Base-by-base conservation (phyloP, 2,329 filamentous ascomycete genomes). In the Fusarium dimerum region DNA sequence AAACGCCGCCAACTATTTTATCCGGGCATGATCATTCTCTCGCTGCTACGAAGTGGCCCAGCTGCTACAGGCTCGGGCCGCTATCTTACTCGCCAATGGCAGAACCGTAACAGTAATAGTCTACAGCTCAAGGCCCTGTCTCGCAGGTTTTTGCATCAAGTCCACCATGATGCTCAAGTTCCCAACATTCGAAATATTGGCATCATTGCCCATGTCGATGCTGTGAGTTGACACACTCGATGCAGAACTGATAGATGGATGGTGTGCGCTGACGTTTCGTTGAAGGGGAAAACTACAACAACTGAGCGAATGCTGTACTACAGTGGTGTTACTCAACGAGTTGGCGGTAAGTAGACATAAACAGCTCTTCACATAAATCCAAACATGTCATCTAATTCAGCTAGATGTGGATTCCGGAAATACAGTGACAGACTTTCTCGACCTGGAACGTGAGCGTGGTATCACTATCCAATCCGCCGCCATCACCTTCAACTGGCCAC, bases 301-400 rank as follows among this genome's bases (percentile, higher is more conserved):
- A 97, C 94, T 4, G 94, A 99, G 84, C 92, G 94, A 52, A 97
- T 97, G 93, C 88, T 99, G 66, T 97, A 92, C 69, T 96, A 97
- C 67, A 95, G 91, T 69, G 93, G 94, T 45, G 86, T 92, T 56
- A 96, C 92, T 10, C 82, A 90, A 60, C 82, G 92, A 71, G 85
- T 97, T 66, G 94, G 94, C 75, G 81, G 81, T 82, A 66, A 44
- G 78, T 70, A 29, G 38, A 50, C 42, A 42, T 8, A 6, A 12
- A 17, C 34, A n/a, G n/a, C 29, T 12, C 39, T 45, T 17, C 47
- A 17, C 41, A 18, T 29, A 36, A 41, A 26, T 8, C 18, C 11
- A 38, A 32, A 5, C 45, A 40, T 7, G 36, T 40, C 16, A 40
- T 16, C 45, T 56, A 45, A 57, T 32, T 13, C 29, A 32, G 15